These are phyloP conservation scores for Neoboletus magnificus DNA, from an alignment of 768 basidiomycete species.

Conservation along the genomic window DNA sequence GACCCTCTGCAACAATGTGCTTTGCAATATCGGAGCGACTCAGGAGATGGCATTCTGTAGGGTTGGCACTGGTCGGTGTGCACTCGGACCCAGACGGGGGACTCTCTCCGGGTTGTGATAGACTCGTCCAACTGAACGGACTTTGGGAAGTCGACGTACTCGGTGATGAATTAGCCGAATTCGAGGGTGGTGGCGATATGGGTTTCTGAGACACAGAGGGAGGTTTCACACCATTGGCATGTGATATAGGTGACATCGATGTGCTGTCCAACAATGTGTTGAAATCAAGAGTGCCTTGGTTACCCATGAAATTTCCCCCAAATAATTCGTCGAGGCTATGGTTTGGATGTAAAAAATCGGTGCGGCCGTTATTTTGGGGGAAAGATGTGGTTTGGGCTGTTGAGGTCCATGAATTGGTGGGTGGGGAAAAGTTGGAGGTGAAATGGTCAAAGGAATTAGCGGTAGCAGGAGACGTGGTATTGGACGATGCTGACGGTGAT, in stretches of 20 bases:
- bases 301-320: slow-evolving; percentile 36
- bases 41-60: slow-evolving; percentile 10
- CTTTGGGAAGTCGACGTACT: slow-evolving; percentile 24
- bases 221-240: slow-evolving; percentile 30
- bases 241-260: slow-evolving; percentile 45
- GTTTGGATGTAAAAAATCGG: slow-evolving; percentile 26
- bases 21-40: slow-evolving; percentile 52
- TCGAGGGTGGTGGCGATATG: slow-evolving; percentile 11
- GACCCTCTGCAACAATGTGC: slow-evolving; percentile 51
- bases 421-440: slow-evolving; percentile 44
- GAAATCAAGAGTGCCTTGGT: slow-evolving; percentile 34
- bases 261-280: slow-evolving; percentile 32
- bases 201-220: slow-evolving; percentile 14
- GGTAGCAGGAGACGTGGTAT: slow-evolving; percentile 15
- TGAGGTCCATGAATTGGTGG: slow-evolving; percentile 27
- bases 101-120: slow-evolving; percentile 26
- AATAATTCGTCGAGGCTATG: slow-evolving; percentile 45
- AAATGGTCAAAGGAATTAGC: slow-evolving; percentile 36
- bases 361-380: slow-evolving; percentile 15
- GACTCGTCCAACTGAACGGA: slow-evolving; percentile 26
- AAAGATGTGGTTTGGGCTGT: slow-evolving; percentile 17
- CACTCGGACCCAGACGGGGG: slow-evolving; percentile 41
- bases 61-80: slow-evolving; percentile 25
- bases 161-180: slow-evolving; percentile 26
- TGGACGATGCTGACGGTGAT: slow-evolving; percentile 25